Conservation (phyloP, 345 rosid species). For the Ceriops tagal region DNA sequence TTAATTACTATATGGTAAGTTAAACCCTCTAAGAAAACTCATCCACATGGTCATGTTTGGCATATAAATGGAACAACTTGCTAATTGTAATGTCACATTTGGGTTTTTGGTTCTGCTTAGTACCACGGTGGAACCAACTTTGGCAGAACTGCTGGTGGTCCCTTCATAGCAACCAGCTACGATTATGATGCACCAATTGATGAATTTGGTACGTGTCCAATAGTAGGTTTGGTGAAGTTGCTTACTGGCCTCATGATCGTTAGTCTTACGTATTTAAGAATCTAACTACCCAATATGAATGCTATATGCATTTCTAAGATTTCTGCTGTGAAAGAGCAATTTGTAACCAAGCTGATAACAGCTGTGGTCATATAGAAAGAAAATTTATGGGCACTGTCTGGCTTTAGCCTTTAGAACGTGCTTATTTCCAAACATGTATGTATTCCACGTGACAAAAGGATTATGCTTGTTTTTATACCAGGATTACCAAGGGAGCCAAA, state of each 20-base stretch:
- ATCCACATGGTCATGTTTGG: neutral
- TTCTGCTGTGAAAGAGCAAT: neutral
- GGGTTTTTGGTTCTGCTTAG: constrained; percentile 10
- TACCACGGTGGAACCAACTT: constrained; percentile 56
- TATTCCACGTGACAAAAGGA: neutral
- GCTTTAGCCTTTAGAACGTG: neutral
- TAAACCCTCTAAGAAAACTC: neutral
- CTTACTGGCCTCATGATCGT: neutral
- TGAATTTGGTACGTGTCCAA: constrained; percentile 33
- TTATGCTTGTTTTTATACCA: constrained; percentile 13
- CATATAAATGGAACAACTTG: neutral
- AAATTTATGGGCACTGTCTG: neutral
- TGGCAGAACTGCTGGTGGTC: constrained; percentile 46
- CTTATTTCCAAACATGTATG: neutral
- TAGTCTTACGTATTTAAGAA: constrained; percentile 2
- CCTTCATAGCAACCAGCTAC: constrained; percentile 47
- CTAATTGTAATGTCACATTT: neutral
- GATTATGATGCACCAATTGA: constrained; percentile 55
- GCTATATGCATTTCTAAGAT: neutral
- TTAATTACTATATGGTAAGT: constrained; percentile 45
- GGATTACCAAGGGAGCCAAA: constrained; percentile 44
- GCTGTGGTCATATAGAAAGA: neutral
- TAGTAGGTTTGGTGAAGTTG: neutral
- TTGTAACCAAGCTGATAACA: constrained; percentile 4
- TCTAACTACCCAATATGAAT: neutral